These are phyloP conservation scores for Rostrohypoxylon terebratum DNA, from an alignment of 495 filamentous ascomycete species.

Conservation along the genomic window DNA sequence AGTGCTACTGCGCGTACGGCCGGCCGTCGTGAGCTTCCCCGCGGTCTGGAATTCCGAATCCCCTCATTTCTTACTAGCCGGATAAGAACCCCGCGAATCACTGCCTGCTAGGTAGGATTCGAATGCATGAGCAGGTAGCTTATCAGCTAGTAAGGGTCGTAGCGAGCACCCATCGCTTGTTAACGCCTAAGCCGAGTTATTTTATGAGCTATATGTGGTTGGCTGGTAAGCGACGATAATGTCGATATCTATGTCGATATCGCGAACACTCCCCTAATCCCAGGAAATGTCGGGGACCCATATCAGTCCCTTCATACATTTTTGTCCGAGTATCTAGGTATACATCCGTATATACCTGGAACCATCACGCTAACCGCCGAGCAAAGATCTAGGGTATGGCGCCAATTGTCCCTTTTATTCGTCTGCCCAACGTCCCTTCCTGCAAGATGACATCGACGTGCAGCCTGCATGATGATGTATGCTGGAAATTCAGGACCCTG, in stretches of 20 bases:
- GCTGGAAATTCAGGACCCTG: constrained; percentile 34
- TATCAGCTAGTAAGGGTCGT: constrained; percentile 4
- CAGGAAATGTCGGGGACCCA: not conserved
- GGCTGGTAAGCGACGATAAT: constrained; percentile 4
- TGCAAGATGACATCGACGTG: constrained; percentile 38
- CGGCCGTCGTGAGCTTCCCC: constrained; percentile 10
- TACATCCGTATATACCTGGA: not conserved
- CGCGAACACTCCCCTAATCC: not conserved
- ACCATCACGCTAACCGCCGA: constrained; percentile 9
- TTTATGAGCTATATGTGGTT: constrained; percentile 34
- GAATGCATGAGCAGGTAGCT: not conserved
- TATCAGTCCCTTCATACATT: not conserved
- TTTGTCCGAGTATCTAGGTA: not conserved
- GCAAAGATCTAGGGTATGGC: constrained; percentile 3
- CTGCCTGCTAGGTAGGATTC: not conserved
- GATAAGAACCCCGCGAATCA: constrained; percentile 12
- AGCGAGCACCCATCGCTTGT: not conserved
- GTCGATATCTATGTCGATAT: constrained; percentile 5
- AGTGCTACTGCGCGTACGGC: not conserved
- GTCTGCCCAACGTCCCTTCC: not conserved
- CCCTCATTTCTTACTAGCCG: constrained; percentile 21
- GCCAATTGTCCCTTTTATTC: not conserved
- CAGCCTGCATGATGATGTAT: constrained; percentile 36
- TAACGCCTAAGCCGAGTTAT: constrained; percentile 8
- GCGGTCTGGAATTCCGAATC: constrained; percentile 16